phyloP scores from a whole-genome alignment of 805 yeast genomes.

The Dipodascus albidus region DNA sequence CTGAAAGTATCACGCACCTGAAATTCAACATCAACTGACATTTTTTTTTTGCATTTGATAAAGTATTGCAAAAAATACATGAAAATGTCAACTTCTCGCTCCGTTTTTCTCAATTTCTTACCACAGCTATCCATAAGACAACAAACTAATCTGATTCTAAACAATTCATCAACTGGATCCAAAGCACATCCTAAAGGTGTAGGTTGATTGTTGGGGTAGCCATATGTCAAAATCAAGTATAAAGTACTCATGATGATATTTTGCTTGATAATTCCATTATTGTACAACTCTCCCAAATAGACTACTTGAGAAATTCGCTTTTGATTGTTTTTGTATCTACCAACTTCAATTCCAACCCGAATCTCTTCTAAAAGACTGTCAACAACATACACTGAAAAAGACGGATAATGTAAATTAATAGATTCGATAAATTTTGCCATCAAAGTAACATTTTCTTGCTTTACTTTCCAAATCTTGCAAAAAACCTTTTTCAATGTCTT shows the following conservation, averaged over 20 bases:
- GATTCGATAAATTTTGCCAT: constrained; percentile 39
- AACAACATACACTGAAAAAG: constrained; percentile 35
- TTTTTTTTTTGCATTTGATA: constrained; percentile 44
- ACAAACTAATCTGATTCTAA: constrained; percentile 50
- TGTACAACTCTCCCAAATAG: constrained; percentile 48
- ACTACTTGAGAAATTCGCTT: constrained; percentile 48
- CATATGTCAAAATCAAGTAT: constrained; percentile 49
- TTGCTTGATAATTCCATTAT: constrained; percentile 35
- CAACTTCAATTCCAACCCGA: constrained; percentile 51
- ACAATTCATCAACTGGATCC: constrained; percentile 63
- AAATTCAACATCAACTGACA: constrained; percentile 54
- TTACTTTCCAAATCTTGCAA: constrained; percentile 48
- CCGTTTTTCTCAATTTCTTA: constrained; percentile 12
- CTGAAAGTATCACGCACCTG: constrained; percentile 36
- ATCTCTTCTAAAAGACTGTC: constrained; percentile 60
- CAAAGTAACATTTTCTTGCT: constrained; percentile 40
- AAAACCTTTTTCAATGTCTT: constrained; percentile 34
- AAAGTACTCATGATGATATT: constrained; percentile 39
- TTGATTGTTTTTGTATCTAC: constrained; percentile 49
- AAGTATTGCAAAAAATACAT: constrained; percentile 63
- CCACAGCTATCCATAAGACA: constrained; percentile 30
- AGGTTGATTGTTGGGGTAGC: constrained; percentile 54
- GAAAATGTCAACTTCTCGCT: constrained; percentile 29
- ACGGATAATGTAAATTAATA: constrained; percentile 26
- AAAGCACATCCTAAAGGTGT: constrained; percentile 28